Base-by-base conservation (phyloP, 805 yeast genomes). In the Sugiyamaella smithiae region DNA sequence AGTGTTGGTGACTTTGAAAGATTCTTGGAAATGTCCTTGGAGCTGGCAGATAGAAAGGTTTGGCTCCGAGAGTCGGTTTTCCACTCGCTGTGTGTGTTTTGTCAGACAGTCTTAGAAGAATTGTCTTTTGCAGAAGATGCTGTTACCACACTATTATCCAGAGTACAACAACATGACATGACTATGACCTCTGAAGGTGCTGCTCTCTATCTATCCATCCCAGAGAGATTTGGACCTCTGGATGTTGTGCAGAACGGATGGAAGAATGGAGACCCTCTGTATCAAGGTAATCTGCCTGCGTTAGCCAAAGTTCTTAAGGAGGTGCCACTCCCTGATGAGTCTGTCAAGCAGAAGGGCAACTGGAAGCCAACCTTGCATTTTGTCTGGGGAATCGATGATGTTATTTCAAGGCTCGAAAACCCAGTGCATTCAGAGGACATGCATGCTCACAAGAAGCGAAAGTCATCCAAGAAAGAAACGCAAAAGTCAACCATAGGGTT, bases 11-110 rank as follows among this genome's bases (percentile, higher is more conserved):
- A 74, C 41, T 68, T 72, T 43, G 52, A 60, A 14, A 63, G 66
- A 9, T 76, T 83, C 40, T 64, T 79, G 23, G 67, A 71, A 3
- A 63, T 70, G 25, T 58, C 85, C 31, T 63, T 87, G 3, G 80
- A 77, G 20, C 69, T 90, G 48, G 76, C 95, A 0, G 64, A 70
- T 11, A 55, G 69, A 29, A 91, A 90, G 63, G 77, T 86, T 1
- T 90, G 97, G 97, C 76, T 90, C 36, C 72, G 95, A 52, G 97
- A 91, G 66, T 80, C 95, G 2, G 74, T 88, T 35, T 73, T 86
- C 58, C 86, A 74, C 60, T 85, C 95, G 1, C 69, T 90, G 41
- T 79, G 76, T 56, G 81, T 78, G 45, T 73, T 84, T 2, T 35
- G 38, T 19, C 56, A 80, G 9, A 28, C 43, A 4, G 14, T 20